phyloP scores from a whole-genome alignment of 768 basidiomycete species.

The Kwoniella bestiolae region DNA sequence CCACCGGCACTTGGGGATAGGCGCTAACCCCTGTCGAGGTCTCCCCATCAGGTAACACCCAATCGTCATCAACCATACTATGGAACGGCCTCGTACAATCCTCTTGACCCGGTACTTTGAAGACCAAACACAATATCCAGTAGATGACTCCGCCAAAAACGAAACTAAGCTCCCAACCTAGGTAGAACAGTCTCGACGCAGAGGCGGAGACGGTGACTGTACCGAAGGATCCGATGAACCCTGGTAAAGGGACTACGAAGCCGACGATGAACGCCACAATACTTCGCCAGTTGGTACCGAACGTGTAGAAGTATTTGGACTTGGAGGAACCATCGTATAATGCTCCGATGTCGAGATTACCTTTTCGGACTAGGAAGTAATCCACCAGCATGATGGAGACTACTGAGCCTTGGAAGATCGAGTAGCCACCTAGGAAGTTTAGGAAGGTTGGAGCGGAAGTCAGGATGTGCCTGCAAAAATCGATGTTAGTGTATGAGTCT shows the following conservation, averaged over 20 bases:
- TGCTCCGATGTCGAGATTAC: slow-evolving; percentile 35
- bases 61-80: slow-evolving; percentile 28
- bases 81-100: slow-evolving; percentile 26
- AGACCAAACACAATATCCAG: slow-evolving; percentile 24
- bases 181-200: slow-evolving; percentile 28
- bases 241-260: slow-evolving; percentile 30
- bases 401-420: slow-evolving; percentile 36
- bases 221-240: slow-evolving; percentile 37
- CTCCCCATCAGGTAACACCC: slow-evolving; percentile 23
- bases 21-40: not conserved
- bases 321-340: slow-evolving; percentile 25
- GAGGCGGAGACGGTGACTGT: slow-evolving; percentile 28
- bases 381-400: slow-evolving; percentile 39
- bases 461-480: slow-evolving; percentile 25
- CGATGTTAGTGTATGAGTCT: not conserved
- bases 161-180: slow-evolving; percentile 41
- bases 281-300: slow-evolving; percentile 32
- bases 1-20: not conserved
- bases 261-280: slow-evolving; percentile 28
- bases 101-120: slow-evolving; percentile 31
- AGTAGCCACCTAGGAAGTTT: slow-evolving; percentile 36
- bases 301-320: slow-evolving; percentile 31
- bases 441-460: slow-evolving; percentile 36
- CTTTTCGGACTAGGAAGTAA: slow-evolving; percentile 37
- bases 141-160: slow-evolving; percentile 25